Evolutionary conservation across 73 alveolate species (phyloP).

Genomic region (Effrenium voratum): DNA sequence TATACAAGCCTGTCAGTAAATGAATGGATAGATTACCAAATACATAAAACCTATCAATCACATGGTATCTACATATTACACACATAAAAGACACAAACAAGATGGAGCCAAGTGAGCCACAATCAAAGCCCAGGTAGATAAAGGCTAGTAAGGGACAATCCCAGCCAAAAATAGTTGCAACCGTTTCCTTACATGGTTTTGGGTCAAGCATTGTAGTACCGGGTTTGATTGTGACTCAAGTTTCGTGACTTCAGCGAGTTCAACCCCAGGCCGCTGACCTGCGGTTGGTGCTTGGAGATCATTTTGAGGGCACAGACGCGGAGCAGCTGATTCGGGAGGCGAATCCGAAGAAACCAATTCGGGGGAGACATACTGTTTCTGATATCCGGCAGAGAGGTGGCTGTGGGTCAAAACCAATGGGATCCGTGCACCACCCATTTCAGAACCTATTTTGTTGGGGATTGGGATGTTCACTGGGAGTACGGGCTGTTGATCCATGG

Average conservation of each 20-base stretch:
- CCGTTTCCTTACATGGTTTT: no score
- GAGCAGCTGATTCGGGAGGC: conserved; percentile 69
- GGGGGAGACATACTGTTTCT: neutral
- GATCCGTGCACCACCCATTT: neutral
- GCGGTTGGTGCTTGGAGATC: conserved; percentile 65
- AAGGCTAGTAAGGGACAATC: no score
- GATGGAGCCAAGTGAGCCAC: no score
- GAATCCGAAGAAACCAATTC: neutral
- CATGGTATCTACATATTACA: no score
- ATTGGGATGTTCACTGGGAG: neutral
- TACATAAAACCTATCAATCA: no score
- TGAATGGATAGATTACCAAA: no score
- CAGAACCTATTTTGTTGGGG: neutral
- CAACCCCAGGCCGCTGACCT: conserved; percentile 58
- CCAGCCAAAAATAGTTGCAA: no score
- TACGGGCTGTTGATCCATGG: neutral
- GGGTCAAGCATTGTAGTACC: neutral
- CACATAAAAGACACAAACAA: no score
- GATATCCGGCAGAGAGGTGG: neutral
- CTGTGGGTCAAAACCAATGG: neutral
- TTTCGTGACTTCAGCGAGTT: no score
- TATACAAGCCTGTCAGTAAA: no score
- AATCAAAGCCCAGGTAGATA: no score
- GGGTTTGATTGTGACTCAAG: neutral
- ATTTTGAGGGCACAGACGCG: conserved; percentile 86